A percentile compares a stretch with the other conserved stretches of the same genome.
Evolutionary conservation across 164 flowering plant species (phyloP).

Genomic region (Nymphaea colorata): DNA sequence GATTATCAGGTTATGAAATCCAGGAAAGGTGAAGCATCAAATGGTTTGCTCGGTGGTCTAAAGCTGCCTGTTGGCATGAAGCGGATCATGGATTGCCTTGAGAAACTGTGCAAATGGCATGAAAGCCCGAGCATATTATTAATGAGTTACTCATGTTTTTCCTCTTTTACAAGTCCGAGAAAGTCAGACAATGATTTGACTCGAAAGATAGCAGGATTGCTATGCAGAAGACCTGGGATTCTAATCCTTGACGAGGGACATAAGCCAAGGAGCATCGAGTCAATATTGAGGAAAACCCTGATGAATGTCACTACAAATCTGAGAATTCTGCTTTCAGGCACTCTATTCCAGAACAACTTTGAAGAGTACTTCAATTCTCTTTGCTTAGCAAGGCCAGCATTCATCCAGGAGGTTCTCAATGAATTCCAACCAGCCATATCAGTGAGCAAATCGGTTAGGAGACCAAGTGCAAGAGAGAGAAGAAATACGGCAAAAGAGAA

Average conservation of each 20-base stretch:
- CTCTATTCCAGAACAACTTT: conserved; percentile 85
- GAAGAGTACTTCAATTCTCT: conserved; percentile 93
- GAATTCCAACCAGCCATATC: conserved; percentile 26
- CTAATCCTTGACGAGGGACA: conserved; percentile 92
- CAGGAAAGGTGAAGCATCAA: conserved; percentile 13
- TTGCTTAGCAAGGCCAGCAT: conserved; percentile 71
- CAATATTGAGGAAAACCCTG: conserved; percentile 66
- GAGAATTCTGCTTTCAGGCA: conserved; percentile 82
- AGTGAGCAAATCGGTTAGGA: conserved; percentile 26
- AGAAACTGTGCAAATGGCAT: conserved; percentile 84
- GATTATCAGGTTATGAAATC: conserved; percentile 23
- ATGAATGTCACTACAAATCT: conserved; percentile 73
- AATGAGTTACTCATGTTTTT: conserved; percentile 85
- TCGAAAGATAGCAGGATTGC: conserved; percentile 50
- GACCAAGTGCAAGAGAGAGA: conserved; percentile 14
- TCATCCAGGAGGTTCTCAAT: conserved; percentile 54
- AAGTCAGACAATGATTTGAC: conserved; percentile 34
- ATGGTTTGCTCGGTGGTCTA: conserved; percentile 21
- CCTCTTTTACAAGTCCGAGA: conserved; percentile 54
- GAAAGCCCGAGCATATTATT: conserved; percentile 77
- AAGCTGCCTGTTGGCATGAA: conserved; percentile 39
- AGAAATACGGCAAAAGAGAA: conserved; percentile 30
- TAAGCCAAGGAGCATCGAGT: conserved; percentile 87
- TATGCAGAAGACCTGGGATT: conserved; percentile 71
- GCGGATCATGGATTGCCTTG: conserved; percentile 76